Base-by-base conservation (phyloP, 1,284 basidiomycete genomes). In the Chiua sp. region DNA sequence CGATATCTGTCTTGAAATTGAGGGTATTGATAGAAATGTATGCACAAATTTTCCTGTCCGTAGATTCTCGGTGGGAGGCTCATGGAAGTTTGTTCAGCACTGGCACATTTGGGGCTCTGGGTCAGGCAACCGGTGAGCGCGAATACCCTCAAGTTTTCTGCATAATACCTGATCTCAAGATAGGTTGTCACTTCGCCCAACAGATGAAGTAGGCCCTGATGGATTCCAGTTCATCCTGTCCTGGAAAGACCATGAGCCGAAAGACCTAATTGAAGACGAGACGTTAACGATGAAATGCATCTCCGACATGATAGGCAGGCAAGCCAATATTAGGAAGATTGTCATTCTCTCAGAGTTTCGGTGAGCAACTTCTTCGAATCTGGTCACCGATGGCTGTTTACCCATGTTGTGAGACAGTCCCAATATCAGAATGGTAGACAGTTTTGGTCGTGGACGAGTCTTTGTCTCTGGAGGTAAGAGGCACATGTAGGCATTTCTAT, bases 1-100 rank as follows among this genome's bases (percentile, higher is more conserved):
- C 2, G 82, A 84, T 63, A 72, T 83, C n/a, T 68, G 68, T 39
- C 23, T 71, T 16, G 58, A 59, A 15, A 61, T 72, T 3, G 66
- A 77, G 49, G 75, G 75, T 7, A 23, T 79, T 20, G 68, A 70
- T 46, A 61, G 68, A 32, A 65, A 74, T 23, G 81, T 80, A 59
- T 15, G 73, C 57, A 22, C 2, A 8, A 1, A 39, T 20, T 5
- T 20, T 39, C 37, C 7, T 11, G 16, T 7, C 2, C 20, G 3
- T 20, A 39, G n/a, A n/a, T n/a, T n/a, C n/a, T n/a, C n/a, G n/a
- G n/a, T n/a, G n/a, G n/a, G n/a, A n/a, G n/a, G n/a, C n/a, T n/a
- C n/a, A 20, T 20, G 15, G n/a, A 47, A 30, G 18, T 47, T 22
- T 54, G 22, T 56, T 20, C 35, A 74, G 72, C 57, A 65, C 42